phyloP scores from a whole-genome alignment of 148 eudicot genomes.

The Agrostemma githago region DNA sequence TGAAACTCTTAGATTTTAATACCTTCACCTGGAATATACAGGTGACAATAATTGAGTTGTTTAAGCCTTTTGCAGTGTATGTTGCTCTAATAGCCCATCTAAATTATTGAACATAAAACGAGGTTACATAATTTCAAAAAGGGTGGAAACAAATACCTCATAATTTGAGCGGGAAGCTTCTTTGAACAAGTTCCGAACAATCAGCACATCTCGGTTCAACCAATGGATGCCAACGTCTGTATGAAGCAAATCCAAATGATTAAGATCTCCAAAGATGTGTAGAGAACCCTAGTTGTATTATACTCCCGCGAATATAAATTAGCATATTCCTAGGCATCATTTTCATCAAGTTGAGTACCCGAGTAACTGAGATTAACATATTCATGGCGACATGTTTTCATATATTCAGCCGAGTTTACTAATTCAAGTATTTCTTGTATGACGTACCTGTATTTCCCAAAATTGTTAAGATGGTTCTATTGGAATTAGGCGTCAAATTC shows the following conservation, averaged over 20 bases:
- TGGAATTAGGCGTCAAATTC: conserved; percentile 41
- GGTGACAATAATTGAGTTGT: background rate
- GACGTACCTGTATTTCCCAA: conserved; percentile 72
- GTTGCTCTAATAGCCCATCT: background rate
- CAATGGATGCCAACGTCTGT: conserved; percentile 60
- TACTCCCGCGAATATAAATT: background rate
- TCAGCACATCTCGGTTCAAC: conserved; percentile 41
- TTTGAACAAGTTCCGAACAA: conserved; percentile 35
- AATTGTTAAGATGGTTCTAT: conserved; percentile 47
- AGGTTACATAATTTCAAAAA: background rate
- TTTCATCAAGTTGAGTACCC: background rate
- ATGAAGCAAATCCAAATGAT: conserved; percentile 2
- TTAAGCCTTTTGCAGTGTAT: background rate
- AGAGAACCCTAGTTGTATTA: background rate
- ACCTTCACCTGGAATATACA: conserved; percentile 41
- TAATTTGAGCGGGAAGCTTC: conserved; percentile 48
- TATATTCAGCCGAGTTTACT: too few relatives aligned
- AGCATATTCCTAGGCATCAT: background rate
- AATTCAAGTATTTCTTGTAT: background rate
- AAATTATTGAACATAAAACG: background rate
- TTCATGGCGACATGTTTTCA: too few relatives aligned
- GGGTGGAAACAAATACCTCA: conserved; percentile 37
- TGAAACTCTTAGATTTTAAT: conserved; percentile 33
- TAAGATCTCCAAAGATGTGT: background rate
- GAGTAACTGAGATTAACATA: too few relatives aligned